Base-by-base conservation (phyloP, 164 flowering plant species). In the Annona squamosa region DNA sequence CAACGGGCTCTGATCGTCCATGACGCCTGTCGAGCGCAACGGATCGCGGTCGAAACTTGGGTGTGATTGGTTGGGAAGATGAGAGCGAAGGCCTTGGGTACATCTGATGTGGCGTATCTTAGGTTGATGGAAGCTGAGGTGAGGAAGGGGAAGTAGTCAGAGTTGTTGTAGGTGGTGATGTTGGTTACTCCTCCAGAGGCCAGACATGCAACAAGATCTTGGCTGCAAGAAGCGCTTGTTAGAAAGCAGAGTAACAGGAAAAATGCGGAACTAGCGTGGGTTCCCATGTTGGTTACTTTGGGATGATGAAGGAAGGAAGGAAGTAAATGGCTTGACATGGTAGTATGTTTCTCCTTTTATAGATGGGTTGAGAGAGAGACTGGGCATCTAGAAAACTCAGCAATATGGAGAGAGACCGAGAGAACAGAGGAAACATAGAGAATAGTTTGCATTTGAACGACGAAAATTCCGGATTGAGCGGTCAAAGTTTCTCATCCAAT, bases 21-120 rank as follows among this genome's bases (percentile, higher is more conserved):
- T 9, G 71, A 69, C 26, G 73, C 70, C 7, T 65, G n/a, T 52
- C 63, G 74, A 43, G 68, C 73, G 70, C 82, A 79, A 48, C 69
- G 59, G 57, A 79, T 63, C 3, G 77, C 37, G 37, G 67, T 67
- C 41, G 9, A 66, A 10, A 75, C 46, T 62, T 80, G 73, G 2
- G 70, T 56, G 19, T 71, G 61, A 44, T 64, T 74, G 3, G 66
- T n/a, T 4, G 79, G 79, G 37, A 74, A 70, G 16, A 80, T 59
- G 16, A 77, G 71, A n/a, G 65, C 62, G 17, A 43, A 44, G 17
- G 79, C 75, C 37, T 18, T 46, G 10, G 61, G 19, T 10, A 26
- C 10, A 37, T 57, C 3, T 10, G 68, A 26, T 2, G 17, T 18
- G 52, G 56, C 26, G 68, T 46, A 73, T 4, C 69, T 45, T 12